Evolutionary conservation across 352 stramenopile species (phyloP), one percentile per base, ranked within the genome.

Genomic region (Blastocystis sp.): DNA sequence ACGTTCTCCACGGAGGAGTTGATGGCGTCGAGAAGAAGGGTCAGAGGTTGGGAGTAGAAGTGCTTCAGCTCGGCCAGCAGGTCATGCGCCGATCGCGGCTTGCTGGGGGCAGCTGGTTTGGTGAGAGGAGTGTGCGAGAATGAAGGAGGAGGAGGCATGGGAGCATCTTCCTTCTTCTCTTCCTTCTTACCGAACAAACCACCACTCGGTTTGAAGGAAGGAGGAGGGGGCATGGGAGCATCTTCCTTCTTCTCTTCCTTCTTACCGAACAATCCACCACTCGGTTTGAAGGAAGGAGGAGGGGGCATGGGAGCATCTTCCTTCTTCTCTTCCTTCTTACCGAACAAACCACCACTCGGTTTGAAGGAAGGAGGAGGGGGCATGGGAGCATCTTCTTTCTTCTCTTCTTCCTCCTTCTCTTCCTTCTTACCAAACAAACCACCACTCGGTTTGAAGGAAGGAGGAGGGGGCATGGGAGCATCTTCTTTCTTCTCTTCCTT

Each of bases 331-430:
- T 61, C 52, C 1, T 61, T 0, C 52, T 61, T 61, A 28, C 34
- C 34, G 62, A 69, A 69, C 34, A 69, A 69, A 4, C 64, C 24
- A 42, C 64, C 24, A 43, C 64, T 43, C 28, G 43, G 48, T 43
- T 38, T 38, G n/a, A 43, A 71, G 40, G 64, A 71, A 45, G 64
- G 64, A 71, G 64, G 2, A 43, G 64, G 17, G 48, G 24, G 9
- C 24, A 48, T 38, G n/a, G 64, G 64, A 71, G 24, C 43, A 43
- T 17, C 6, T 0, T 71, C 64, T n/a, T 43, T 71, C 64, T 40
- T 38, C 14, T 38, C 34, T 43, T 71, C 64, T 52, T 71, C 64
- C 24, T 71, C 48, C 64, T 71, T 71, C 52, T 71, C 64, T 43
- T 71, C 64, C 43, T 71, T 71, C 10, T 19, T 61, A 34, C 28